phyloP scores from a whole-genome alignment of 2,329 filamentous ascomycete genomes.

The Calonectria fujianensis region DNA sequence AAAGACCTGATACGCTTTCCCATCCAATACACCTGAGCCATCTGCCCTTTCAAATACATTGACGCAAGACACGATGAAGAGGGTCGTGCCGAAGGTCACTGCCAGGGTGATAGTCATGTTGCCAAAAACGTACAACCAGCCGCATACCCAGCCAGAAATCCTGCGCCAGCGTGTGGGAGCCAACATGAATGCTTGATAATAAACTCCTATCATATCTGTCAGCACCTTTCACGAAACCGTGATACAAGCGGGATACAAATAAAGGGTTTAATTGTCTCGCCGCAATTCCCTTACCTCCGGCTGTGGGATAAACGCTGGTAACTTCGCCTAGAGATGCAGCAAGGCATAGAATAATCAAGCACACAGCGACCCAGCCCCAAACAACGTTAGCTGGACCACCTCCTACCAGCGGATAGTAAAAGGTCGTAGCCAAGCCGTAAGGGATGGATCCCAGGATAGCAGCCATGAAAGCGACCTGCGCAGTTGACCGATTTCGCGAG shows the following conservation, averaged over 20 bases:
- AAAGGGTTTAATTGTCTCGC: no score
- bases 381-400: constrained; percentile 28
- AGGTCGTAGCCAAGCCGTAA: constrained; percentile 18
- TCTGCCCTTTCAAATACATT: constrained; percentile 71
- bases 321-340: constrained; percentile 21
- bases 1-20: constrained; percentile 78
- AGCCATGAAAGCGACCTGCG: constrained; percentile 21
- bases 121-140: constrained; percentile 85
- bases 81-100: constrained; percentile 87
- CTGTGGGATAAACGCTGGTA: constrained; percentile 26
- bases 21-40: constrained; percentile 66
- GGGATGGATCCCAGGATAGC: constrained; percentile 25
- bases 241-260: not conserved
- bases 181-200: constrained; percentile 87
- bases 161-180: constrained; percentile 76
- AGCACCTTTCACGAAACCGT: not conserved
- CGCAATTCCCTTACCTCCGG: constrained; percentile 23
- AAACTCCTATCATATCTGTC: constrained; percentile 12
- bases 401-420: constrained; percentile 11
- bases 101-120: constrained; percentile 88
- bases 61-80: constrained; percentile 75
- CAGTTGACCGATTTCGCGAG: constrained; percentile 25
- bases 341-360: constrained; percentile 11
- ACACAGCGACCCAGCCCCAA: constrained; percentile 15
- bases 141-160: constrained; percentile 81